Evolutionary conservation across 1,284 basidiomycete species (phyloP), one percentile per base, ranked within the genome.

Genomic region (Irpex lacteus): DNA sequence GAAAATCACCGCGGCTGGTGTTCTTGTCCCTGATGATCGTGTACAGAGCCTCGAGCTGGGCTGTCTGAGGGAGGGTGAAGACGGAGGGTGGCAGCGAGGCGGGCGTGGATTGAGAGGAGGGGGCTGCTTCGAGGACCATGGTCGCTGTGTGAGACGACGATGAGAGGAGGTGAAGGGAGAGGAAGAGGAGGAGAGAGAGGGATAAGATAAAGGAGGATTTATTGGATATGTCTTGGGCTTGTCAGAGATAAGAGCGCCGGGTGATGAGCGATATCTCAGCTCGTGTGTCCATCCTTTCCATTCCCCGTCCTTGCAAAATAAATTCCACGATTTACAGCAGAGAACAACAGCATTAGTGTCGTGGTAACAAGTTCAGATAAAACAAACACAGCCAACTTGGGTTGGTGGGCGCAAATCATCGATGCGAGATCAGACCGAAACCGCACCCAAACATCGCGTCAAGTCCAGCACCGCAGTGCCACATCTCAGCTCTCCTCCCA

Each of bases 11-110:
- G 53, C 97, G 85, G 49, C 80, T 85, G 1, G 95, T 96, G 63
- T 88, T 85, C 78, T 90, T 93, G 76, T 96, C 88, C 59, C 96
- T 81, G 74, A 99, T 97, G 78, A 98, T 97, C 13, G 98, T 98
- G 77, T 98, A 92, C 18, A 98, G 81, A 0, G 96, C 96, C 77
- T 98, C 96, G 37, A 99, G 88, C 79, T 98, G 95, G 2, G 92
- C 88, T 0, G 96, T 98, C 70, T 90, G 92, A 0, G 89, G 88
- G 1, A 97, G 83, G 1, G 91, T 94, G 73, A 90, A 89, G n/a
- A 95, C 92, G 18, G 91, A 94, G 0, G 89, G 82, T 11, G 92
- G 92, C 5, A 94, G 78, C 3, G 71, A 50, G 6, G 74, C 75
- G 5, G 78, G 76, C 1, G 72, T 73, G 15, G 72, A 67, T 66